Conservation (phyloP, 1,284 basidiomycete species). For the Athelia sp. region DNA sequence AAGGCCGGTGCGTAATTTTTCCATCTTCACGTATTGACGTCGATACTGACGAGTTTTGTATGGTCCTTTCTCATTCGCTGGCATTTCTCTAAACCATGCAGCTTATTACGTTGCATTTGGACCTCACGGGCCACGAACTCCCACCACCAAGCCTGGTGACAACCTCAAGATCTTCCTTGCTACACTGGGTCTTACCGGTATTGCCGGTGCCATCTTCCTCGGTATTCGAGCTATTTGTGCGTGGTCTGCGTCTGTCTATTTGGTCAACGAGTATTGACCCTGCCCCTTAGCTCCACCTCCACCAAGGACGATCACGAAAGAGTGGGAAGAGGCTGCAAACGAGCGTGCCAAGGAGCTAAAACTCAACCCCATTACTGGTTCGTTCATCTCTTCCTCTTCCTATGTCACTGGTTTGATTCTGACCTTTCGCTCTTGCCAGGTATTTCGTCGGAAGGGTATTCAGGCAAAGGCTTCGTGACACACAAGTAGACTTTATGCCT, state of each 20-base stretch:
- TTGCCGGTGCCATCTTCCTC: slow-evolving; percentile 53
- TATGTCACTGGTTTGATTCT: slow-evolving; percentile 2
- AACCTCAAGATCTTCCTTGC: slow-evolving; percentile 65
- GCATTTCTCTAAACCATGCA: slow-evolving; percentile 26
- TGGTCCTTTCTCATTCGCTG: slow-evolving; percentile 7
- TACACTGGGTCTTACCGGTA: slow-evolving; percentile 54
- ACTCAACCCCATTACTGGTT: slow-evolving; percentile 83
- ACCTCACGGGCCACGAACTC: slow-evolving; percentile 90
- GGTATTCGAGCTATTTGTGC: slow-evolving; percentile 55
- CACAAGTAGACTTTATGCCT: slow-evolving; percentile 24
- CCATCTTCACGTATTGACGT: slow-evolving; percentile 7
- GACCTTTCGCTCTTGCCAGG: slow-evolving; percentile 40
- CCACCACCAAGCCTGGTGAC: slow-evolving; percentile 72
- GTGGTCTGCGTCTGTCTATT: slow-evolving; percentile 23
- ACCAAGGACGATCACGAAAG: slow-evolving; percentile 81
- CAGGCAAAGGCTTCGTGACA: slow-evolving; percentile 68
- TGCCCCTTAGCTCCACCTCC: slow-evolving; percentile 55
- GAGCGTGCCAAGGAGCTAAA: slow-evolving; percentile 82
- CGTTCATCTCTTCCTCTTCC: slow-evolving; percentile 23
- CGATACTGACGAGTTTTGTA: not conserved
- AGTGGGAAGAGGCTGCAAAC: slow-evolving; percentile 93
- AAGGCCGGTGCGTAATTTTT: slow-evolving; percentile 80
- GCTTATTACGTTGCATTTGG: slow-evolving; percentile 98
- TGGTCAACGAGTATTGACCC: not conserved
- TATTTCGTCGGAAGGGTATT: slow-evolving; percentile 75